phyloP scores from a whole-genome alignment of 108 stramenopile genomes.

The Asterionellopsis glacialis region DNA sequence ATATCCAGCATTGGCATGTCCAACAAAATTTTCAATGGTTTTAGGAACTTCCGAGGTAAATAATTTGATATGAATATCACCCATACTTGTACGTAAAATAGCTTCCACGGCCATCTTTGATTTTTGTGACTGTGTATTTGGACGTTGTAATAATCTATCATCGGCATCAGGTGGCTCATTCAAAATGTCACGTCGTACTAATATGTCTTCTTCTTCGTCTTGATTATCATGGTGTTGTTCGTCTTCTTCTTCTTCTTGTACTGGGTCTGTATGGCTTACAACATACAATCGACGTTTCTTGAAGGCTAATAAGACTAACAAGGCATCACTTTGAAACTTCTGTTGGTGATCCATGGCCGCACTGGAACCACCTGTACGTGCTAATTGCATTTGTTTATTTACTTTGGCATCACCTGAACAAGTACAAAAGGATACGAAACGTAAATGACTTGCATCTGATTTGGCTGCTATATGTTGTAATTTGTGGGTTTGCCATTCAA shows the following conservation, averaged over 20 bases:
- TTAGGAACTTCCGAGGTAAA: conserved; percentile 84
- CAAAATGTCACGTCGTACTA: conserved; percentile 82
- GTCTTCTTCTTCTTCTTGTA: conserved; percentile 26
- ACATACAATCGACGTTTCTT: conserved; percentile 90
- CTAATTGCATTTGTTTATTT: conserved; percentile 87
- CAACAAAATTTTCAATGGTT: conserved; percentile 94
- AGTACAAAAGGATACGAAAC: conserved; percentile 79
- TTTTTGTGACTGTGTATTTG: conserved; percentile 14
- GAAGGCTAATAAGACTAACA: conserved; percentile 78
- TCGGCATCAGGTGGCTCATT: conserved; percentile 93
- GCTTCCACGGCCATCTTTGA: conserved; percentile 66
- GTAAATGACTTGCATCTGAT: conserved; percentile 79
- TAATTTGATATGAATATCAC: conserved; percentile 91
- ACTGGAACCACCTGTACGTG: conserved; percentile 34
- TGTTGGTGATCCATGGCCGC: conserved; percentile 24
- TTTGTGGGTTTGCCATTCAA: conserved; percentile 73
- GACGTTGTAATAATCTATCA: conserved; percentile 35
- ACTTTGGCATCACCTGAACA: conserved; percentile 90
- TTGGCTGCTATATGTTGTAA: conserved; percentile 76
- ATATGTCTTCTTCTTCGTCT: conserved; percentile 29
- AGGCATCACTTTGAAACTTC: conserved; percentile 49
- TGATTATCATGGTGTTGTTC: conserved; percentile 15
- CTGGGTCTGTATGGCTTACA: conserved; percentile 86
- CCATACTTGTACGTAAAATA: conserved; percentile 93
- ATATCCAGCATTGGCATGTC: conserved; percentile 88